Percentiles rank a stretch among this genome's conserved stretches.
Evolutionary conservation across 202 grass and related monocot species (phyloP).

Genomic region (Alloteropsis angusta): DNA sequence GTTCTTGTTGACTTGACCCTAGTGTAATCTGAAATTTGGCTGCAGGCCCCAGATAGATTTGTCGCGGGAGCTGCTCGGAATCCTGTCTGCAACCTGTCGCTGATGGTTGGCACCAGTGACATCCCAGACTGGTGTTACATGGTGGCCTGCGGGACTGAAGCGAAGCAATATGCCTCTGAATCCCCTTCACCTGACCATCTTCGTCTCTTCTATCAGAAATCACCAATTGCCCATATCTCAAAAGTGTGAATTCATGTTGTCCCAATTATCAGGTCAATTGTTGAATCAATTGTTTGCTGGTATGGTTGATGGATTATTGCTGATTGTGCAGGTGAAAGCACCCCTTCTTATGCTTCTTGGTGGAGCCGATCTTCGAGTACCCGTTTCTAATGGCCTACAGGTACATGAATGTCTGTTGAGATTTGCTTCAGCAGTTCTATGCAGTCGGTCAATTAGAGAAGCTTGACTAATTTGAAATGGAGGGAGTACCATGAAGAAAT

Average conservation of each 20-base stretch:
- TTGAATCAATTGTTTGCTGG: not conserved
- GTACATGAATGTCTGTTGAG: not conserved
- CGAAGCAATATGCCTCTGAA: slow-evolving; percentile 54
- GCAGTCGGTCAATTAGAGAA: too few species aligned
- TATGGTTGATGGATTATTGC: not conserved
- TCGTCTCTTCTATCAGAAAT: slow-evolving; percentile 61
- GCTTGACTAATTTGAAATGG: too few species aligned
- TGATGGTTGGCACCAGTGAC: slow-evolving; percentile 80
- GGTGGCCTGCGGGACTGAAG: slow-evolving; percentile 53
- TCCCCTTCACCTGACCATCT: slow-evolving; percentile 43
- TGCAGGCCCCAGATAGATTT: slow-evolving; percentile 72
- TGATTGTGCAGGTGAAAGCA: slow-evolving; percentile 49
- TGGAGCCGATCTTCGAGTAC: slow-evolving; percentile 72
- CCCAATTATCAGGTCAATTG: not conserved
- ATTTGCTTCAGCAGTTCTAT: not conserved
- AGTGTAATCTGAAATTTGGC: not conserved
- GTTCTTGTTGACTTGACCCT: not conserved
- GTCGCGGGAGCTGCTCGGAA: slow-evolving; percentile 54
- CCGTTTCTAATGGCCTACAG: slow-evolving; percentile 76
- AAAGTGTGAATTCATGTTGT: slow-evolving; percentile 28
- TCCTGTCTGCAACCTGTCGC: slow-evolving; percentile 72
- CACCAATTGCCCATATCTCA: slow-evolving; percentile 60
- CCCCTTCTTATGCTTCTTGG: slow-evolving; percentile 80
- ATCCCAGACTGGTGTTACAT: slow-evolving; percentile 85
- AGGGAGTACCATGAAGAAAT: not conserved